phyloP scores from a whole-genome alignment of 2,329 filamentous ascomycete species.

The Tolypocladium pustulatum region DNA sequence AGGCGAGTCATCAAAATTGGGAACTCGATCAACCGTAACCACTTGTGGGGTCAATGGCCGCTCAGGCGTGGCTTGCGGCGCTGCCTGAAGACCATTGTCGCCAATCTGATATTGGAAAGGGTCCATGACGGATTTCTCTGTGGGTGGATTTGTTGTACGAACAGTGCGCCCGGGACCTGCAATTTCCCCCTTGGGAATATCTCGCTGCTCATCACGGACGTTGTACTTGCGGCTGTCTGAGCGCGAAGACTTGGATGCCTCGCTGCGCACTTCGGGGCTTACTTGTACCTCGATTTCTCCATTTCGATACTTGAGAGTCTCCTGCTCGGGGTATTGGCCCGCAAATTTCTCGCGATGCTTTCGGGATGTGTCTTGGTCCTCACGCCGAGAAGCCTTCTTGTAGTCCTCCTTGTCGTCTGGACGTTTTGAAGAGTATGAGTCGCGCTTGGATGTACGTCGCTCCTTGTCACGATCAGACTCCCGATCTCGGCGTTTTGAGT shows the following conservation, averaged over 20 bases:
- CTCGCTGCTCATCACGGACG: constrained; percentile 15
- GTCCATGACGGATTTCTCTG: constrained; percentile 29
- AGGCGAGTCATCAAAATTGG: constrained; percentile 32
- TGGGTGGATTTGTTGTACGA: constrained; percentile 13
- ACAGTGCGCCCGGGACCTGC: constrained; percentile 13
- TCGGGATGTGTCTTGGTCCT: constrained; percentile 19
- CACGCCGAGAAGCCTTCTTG: constrained; percentile 18
- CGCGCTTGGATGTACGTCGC: constrained; percentile 17
- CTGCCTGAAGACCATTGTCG: constrained; percentile 27
- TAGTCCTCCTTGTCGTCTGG: constrained; percentile 17
- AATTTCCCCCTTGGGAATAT: constrained; percentile 15
- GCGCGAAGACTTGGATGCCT: constrained; percentile 11
- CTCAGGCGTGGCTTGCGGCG: constrained; percentile 5
- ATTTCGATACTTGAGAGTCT: constrained; percentile 11
- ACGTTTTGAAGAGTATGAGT: constrained; percentile 17
- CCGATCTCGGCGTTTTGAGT: constrained; percentile 9
- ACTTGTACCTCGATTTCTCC: constrained; percentile 17
- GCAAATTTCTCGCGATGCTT: constrained; percentile 17
- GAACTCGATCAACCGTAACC: constrained; percentile 43
- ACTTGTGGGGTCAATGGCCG: constrained; percentile 38
- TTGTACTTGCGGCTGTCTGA: constrained; percentile 13
- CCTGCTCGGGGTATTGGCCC: constrained; percentile 12
- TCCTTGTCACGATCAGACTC: constrained; percentile 13
- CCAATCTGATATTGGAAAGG: constrained; percentile 49
- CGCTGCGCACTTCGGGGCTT: constrained; percentile 16